Evolutionary conservation across 2,329 filamentous ascomycete genomes (phyloP).

Genomic region (Neofusicoccum sp.): DNA sequence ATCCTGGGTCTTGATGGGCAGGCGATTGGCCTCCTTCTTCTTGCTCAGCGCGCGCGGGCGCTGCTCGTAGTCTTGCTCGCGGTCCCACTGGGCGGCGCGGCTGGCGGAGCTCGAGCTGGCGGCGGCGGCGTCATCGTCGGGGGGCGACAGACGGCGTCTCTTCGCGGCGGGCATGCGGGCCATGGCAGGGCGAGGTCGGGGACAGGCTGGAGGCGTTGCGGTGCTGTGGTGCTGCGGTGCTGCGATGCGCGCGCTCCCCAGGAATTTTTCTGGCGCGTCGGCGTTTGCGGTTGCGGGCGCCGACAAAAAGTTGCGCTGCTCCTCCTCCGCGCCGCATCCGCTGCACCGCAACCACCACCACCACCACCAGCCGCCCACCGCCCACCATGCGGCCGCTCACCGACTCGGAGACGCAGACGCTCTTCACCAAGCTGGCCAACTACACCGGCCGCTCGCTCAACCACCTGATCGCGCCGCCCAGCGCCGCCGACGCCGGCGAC

Average conservation of each 20-base stretch:
- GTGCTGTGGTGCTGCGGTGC: neutral
- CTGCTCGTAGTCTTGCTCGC: constrained; percentile 89
- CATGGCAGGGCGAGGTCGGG: constrained; percentile 29
- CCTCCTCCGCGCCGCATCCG: constrained; percentile 4
- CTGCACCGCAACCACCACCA: constrained; percentile 5
- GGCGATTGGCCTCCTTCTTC: constrained; percentile 69
- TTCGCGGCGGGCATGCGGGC: constrained; percentile 40
- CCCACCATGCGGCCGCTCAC: constrained; percentile 75
- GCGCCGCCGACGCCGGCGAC: constrained; percentile 31
- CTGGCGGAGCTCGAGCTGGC: constrained; percentile 64
- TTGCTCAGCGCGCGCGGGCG: constrained; percentile 75
- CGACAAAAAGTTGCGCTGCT: constrained; percentile 22
- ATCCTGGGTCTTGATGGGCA: constrained; percentile 86
- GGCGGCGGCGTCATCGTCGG: constrained; percentile 26
- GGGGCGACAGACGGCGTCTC: constrained; percentile 41
- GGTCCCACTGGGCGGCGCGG: constrained; percentile 80
- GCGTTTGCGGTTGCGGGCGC: constrained; percentile 37
- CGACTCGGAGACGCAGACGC: constrained; percentile 74
- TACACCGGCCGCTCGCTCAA: constrained; percentile 89
- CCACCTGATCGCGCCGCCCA: constrained; percentile 59
- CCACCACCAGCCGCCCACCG: neutral
- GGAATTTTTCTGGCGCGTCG: constrained; percentile 7
- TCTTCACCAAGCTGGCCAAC: constrained; percentile 91
- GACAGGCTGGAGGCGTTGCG: constrained; percentile 25
- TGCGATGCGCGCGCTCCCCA: neutral